Percentiles rank a stretch among this genome's conserved stretches.
Evolutionary conservation across 208 protist genomes (phyloP).

Genomic region (Strigomonas culicis): DNA sequence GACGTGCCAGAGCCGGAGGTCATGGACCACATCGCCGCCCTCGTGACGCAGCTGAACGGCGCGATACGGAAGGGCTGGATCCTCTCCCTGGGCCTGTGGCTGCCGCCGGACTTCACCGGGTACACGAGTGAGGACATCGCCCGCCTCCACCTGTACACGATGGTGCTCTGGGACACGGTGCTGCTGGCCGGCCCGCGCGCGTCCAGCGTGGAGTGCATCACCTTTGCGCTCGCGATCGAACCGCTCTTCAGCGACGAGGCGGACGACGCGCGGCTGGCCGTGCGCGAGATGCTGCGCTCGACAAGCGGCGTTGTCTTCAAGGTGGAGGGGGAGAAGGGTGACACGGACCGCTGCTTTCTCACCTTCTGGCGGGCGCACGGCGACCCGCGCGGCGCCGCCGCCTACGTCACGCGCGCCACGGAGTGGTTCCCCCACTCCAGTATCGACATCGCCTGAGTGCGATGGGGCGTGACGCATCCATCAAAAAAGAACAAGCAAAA

Average conservation of each 20-base stretch:
- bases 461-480: no score
- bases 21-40: neutral
- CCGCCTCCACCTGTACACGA: neutral
- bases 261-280: no score
- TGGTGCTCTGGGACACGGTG: neutral
- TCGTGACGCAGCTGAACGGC: neutral
- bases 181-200: neutral
- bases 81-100: slow-evolving; percentile 42
- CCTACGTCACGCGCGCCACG: slow-evolving; percentile 5
- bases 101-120: slow-evolving; percentile 5
- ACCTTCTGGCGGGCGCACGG: slow-evolving; percentile 20
- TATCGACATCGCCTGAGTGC: no score
- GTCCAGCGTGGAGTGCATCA: neutral
- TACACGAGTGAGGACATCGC: neutral
- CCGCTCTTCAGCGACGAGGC: neutral
- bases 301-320: no score
- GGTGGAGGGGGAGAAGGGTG: no score
- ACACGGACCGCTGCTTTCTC: slow-evolving; percentile 15
- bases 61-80: slow-evolving; percentile 4
- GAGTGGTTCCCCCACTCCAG: slow-evolving; percentile 18
- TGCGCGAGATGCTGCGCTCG: no score
- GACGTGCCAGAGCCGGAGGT: neutral
- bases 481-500: no score
- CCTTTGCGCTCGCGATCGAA: slow-evolving; percentile 1
- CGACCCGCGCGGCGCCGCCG: neutral